A percentile compares a stretch with the other conserved stretches of the same genome.
phyloP scores from a whole-genome alignment of 805 yeast genomes.

The Metschnikowia colocasiae region DNA sequence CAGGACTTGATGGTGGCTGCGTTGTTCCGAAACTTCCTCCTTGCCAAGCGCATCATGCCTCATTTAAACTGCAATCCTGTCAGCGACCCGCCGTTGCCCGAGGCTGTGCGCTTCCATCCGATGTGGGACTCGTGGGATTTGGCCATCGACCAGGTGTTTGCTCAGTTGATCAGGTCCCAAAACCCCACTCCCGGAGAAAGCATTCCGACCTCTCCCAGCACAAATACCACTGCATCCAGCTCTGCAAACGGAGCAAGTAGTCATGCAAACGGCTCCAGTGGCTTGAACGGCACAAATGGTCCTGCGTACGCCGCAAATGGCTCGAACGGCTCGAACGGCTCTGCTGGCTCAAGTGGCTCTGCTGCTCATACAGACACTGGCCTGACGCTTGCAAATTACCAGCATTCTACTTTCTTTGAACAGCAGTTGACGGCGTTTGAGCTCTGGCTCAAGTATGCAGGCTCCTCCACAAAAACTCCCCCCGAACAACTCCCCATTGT shows the following conservation, averaged over 20 bases:
- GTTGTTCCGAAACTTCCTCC: constrained; percentile 81
- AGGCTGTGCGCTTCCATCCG: constrained; percentile 70
- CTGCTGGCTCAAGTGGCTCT: not conserved
- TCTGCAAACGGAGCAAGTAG: not conserved
- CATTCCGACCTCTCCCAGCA: not conserved
- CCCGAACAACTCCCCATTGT: constrained; percentile 96
- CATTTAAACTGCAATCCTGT: constrained; percentile 90
- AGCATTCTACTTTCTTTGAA: constrained; percentile 91
- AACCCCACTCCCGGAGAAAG: constrained; percentile 13
- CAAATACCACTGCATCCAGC: not conserved
- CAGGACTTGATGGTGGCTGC: constrained; percentile 98
- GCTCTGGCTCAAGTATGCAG: constrained; percentile 85
- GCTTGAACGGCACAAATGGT: no score
- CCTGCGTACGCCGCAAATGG: not conserved
- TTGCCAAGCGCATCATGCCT: constrained; percentile 93
- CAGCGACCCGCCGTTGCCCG: constrained; percentile 90
- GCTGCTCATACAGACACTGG: not conserved
- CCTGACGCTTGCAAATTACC: constrained; percentile 50
- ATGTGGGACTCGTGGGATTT: constrained; percentile 99
- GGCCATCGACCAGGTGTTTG: constrained; percentile 90
- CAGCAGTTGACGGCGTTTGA: constrained; percentile 96
- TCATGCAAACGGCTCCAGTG: not conserved
- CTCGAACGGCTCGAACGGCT: not conserved
- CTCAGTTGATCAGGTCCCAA: constrained; percentile 54
- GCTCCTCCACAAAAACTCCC: constrained; percentile 75